Conservation (phyloP, 2,329 filamentous ascomycete genomes). For the Teratosphaeria zuluensis region DNA sequence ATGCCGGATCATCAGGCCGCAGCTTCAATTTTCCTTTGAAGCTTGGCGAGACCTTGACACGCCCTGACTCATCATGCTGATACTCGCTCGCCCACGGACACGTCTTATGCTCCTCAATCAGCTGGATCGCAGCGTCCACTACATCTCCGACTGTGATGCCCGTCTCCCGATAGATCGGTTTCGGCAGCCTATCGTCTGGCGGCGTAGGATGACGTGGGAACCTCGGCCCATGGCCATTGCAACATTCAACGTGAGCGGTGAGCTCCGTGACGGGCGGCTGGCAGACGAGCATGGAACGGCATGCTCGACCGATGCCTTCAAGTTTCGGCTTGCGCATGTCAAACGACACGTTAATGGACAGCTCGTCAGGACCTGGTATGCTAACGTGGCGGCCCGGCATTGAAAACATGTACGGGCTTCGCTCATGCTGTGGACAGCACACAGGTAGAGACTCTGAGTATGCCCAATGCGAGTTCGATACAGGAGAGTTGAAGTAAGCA, state of each 20-base stretch:
- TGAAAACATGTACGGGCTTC: not conserved
- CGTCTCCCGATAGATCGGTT: not conserved
- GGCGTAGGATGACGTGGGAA: not conserved
- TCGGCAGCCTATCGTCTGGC: not conserved
- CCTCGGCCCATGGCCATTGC: not conserved
- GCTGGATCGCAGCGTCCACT: not conserved
- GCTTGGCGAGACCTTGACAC: not conserved
- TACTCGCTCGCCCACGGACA: not conserved
- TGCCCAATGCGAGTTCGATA: not conserved
- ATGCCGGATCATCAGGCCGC: not conserved
- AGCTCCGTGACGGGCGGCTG: not conserved
- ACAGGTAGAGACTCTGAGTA: not conserved
- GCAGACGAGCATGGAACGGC: not conserved
- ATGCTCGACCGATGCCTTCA: not conserved
- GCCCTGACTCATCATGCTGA: not conserved
- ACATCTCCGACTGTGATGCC: not conserved
- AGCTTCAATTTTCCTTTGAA: not conserved
- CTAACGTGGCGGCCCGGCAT: not conserved
- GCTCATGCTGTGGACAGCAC: not conserved
- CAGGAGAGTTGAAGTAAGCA: not conserved
- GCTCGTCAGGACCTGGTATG: not conserved
- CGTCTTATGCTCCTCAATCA: not conserved
- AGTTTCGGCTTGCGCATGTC: not conserved
- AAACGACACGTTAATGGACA: not conserved
- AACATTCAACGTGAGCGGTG: not conserved